These are phyloP conservation scores for Albatrellus ellisii DNA, from an alignment of 768 basidiomycete species.

Conservation along the genomic window DNA sequence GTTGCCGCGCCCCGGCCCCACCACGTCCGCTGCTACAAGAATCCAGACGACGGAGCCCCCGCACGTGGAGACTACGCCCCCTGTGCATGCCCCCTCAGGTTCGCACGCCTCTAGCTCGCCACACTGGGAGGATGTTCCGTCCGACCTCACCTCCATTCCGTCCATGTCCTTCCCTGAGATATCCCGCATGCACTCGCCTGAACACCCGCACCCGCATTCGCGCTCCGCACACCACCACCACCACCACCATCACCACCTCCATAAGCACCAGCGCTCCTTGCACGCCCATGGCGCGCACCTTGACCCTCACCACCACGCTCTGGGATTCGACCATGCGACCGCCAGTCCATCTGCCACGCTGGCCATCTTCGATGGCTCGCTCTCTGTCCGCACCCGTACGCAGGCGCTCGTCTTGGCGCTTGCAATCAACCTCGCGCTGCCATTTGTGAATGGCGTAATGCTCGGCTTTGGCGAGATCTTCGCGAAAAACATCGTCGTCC, in stretches of 20 bases:
- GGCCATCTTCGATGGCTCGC: conserved; percentile 54
- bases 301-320: background rate
- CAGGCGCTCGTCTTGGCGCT: conserved; percentile 60
- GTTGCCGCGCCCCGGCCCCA: background rate
- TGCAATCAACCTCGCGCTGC: conserved; percentile 74
- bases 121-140: conserved; percentile 57
- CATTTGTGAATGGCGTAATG: conserved; percentile 93
- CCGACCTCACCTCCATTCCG: conserved; percentile 45
- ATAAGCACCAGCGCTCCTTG: background rate
- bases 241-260: background rate
- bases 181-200: conserved; percentile 33
- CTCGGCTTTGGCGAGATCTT: conserved; percentile 94
- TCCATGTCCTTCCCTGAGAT: conserved; percentile 66
- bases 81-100: background rate
- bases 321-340: too few species aligned
- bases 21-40: background rate
- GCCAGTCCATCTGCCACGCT: conserved; percentile 33
- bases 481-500: conserved; percentile 61
- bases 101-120: conserved; percentile 21
- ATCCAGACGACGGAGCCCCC: background rate
- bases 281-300: background rate
- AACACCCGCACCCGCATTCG: conserved; percentile 15
- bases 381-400: conserved; percentile 53
- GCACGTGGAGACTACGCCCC: conserved; percentile 1
- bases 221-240: conserved; percentile 4